phyloP scores from a whole-genome alignment of 1,284 basidiomycete genomes.

The Porodaedalea pini region DNA sequence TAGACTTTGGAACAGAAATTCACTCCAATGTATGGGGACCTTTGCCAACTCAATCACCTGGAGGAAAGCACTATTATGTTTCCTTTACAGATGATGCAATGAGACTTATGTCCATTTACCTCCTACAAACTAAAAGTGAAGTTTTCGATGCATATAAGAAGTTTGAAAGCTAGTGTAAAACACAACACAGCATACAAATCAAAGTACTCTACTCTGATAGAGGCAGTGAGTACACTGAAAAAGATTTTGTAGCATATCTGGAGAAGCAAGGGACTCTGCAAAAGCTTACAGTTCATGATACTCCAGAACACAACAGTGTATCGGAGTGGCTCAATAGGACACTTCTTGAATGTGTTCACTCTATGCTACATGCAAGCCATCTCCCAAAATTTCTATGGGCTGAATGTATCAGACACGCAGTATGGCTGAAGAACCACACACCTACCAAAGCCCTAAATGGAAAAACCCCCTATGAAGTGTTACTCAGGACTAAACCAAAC shows the following conservation, averaged over 20 bases:
- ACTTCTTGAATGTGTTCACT: slow-evolving; percentile 30
- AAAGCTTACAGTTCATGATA: too few species aligned
- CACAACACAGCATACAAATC: background rate
- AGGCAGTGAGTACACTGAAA: background rate
- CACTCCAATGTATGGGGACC: slow-evolving; percentile 22
- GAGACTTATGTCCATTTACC: slow-evolving; percentile 16
- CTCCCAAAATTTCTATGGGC: too few species aligned
- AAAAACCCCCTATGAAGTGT: background rate
- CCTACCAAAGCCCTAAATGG: background rate
- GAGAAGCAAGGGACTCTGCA: slow-evolving; percentile 26
- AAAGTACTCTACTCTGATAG: background rate
- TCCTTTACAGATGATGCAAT: too few species aligned
- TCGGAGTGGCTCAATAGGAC: slow-evolving; percentile 33
- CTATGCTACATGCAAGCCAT: slow-evolving; percentile 30
- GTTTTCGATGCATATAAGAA: slow-evolving; percentile 24
- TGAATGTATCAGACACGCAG: slow-evolving; percentile 14
- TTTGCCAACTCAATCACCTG: slow-evolving; percentile 21
- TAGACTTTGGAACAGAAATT: too few species aligned
- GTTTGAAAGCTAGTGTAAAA: slow-evolving; percentile 26
- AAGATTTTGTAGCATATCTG: background rate
- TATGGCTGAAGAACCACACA: background rate
- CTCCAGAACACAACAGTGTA: slow-evolving; percentile 34
- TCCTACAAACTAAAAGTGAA: slow-evolving; percentile 25
- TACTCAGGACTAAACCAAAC: background rate
- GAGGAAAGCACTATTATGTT: background rate